These are phyloP conservation scores for Cairneyella variabilis DNA, from an alignment of 495 filamentous ascomycete species.

Conservation along the genomic window DNA sequence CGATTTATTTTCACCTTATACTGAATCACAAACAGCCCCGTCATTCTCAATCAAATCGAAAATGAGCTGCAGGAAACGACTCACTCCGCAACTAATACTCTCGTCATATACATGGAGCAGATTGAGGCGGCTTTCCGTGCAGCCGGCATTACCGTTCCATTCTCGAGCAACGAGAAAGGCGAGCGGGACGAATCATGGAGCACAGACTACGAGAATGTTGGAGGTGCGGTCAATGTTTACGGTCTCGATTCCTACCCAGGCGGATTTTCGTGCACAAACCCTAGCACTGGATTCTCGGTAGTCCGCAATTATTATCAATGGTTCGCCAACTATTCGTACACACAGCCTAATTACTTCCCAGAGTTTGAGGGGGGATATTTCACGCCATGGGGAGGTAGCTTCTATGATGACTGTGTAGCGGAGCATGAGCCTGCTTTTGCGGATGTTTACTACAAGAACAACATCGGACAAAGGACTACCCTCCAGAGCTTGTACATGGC, in stretches of 20 bases:
- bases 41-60: conserved; percentile 50
- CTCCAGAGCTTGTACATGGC: conserved; percentile 52
- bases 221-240: conserved; percentile 53
- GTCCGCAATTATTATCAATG: conserved; percentile 52
- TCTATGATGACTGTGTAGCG: conserved; percentile 42
- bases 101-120: conserved; percentile 50
- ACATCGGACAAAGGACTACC: conserved; percentile 46
- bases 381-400: conserved; percentile 48
- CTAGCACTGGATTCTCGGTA: conserved; percentile 44
- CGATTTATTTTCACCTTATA: not conserved
- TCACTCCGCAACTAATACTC: conserved; percentile 33
- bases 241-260: conserved; percentile 54
- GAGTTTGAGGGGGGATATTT: conserved; percentile 55
- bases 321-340: conserved; percentile 52
- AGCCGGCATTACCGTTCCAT: conserved; percentile 49
- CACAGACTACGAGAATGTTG: conserved; percentile 50
- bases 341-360: conserved; percentile 46
- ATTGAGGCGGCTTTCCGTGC: conserved; percentile 41
- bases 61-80: conserved; percentile 47
- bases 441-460: conserved; percentile 55
- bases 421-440: conserved; percentile 47
- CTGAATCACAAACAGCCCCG: conserved; percentile 27
- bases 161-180: conserved; percentile 50
- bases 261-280: conserved; percentile 48
- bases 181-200: conserved; percentile 48